Percentiles rank a stretch among this genome's conserved stretches.
These are phyloP conservation scores for Jimgerdemannia flammicorona DNA, from an alignment of 192 early-diverging fungal species.

Conservation along the genomic window DNA sequence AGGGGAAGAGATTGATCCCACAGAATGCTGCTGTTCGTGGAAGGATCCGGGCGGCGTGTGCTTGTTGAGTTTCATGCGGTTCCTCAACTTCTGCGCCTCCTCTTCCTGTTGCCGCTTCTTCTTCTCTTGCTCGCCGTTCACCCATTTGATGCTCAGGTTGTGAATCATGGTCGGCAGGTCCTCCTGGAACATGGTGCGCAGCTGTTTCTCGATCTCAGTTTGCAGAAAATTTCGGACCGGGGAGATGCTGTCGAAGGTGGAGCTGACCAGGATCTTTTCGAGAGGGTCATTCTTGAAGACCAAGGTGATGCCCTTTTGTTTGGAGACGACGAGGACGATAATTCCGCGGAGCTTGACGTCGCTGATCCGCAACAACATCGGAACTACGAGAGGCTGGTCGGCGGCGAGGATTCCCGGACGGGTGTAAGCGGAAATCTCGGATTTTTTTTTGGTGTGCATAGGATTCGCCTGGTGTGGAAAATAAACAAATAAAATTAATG, in stretches of 20 bases:
- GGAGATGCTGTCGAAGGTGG: conserved; percentile 95
- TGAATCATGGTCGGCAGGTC: conserved; percentile 94
- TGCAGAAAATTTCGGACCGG: conserved; percentile 87
- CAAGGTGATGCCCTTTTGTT: conserved; percentile 90
- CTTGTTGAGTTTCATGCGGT: background rate
- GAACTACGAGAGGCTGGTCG: conserved; percentile 90
- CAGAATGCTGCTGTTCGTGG: background rate
- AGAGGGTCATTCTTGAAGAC: conserved; percentile 98
- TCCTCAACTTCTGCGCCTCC: background rate
- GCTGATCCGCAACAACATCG: conserved; percentile 90
- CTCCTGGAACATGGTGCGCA: conserved; percentile 89
- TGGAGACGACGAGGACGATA: conserved; percentile 90
- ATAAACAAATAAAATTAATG: background rate
- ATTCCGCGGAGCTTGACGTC: conserved; percentile 88
- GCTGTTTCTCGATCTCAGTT: conserved; percentile 82
- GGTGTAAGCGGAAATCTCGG: conserved; percentile 59
- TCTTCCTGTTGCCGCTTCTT: conserved; percentile 3
- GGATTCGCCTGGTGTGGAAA: conserved; percentile 66
- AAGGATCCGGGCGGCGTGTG: background rate
- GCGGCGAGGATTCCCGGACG: conserved; percentile 78
- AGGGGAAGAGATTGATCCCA: background rate
- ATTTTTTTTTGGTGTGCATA: conserved; percentile 50
- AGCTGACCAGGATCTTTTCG: conserved; percentile 88
- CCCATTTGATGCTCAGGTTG: conserved; percentile 72
- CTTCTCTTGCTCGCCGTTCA: conserved; percentile 51